Conservation (phyloP, 495 filamentous ascomycete genomes). For the Xylaria nigripes region DNA sequence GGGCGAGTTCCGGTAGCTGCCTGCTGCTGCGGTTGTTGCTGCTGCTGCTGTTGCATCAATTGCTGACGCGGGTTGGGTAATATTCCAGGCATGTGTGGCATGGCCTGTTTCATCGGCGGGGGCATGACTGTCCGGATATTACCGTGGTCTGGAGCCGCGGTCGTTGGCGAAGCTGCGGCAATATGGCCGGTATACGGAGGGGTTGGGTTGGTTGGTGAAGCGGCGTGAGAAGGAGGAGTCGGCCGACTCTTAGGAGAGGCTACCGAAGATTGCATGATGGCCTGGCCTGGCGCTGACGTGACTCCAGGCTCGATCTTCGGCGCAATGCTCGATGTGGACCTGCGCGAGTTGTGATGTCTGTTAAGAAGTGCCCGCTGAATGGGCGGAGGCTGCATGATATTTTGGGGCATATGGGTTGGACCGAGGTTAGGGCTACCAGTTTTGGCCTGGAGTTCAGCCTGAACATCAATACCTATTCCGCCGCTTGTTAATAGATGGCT, state of each 20-base stretch:
- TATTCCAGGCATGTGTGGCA: slow-evolving; percentile 40
- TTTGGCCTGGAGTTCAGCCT: slow-evolving; percentile 86
- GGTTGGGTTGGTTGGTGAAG: slow-evolving; percentile 68
- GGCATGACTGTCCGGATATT: slow-evolving; percentile 34
- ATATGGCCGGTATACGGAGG: slow-evolving; percentile 63
- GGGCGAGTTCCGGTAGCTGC: slow-evolving; percentile 28
- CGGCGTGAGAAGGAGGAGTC: slow-evolving; percentile 73
- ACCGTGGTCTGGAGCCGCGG: slow-evolving; percentile 51
- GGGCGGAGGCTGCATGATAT: slow-evolving; percentile 56
- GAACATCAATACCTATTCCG: slow-evolving; percentile 81
- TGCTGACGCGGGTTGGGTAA: slow-evolving; percentile 30
- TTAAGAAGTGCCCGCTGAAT: slow-evolving; percentile 67
- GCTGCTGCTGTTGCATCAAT: slow-evolving; percentile 28
- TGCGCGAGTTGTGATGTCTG: slow-evolving; percentile 55
- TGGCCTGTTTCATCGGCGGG: slow-evolving; percentile 33
- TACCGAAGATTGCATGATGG: slow-evolving; percentile 41
- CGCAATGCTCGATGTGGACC: slow-evolving; percentile 60
- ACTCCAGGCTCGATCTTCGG: slow-evolving; percentile 61
- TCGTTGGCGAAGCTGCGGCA: slow-evolving; percentile 57
- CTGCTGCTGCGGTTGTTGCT: slow-evolving; percentile 33
- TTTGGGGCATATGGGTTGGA: slow-evolving; percentile 54
- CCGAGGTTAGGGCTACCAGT: slow-evolving; percentile 64
- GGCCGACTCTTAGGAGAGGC: slow-evolving; percentile 58
- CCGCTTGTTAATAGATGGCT: slow-evolving; percentile 1
- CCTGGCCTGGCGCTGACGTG: slow-evolving; percentile 45